A percentile compares a stretch with the other conserved stretches of the same genome.
Evolutionary conservation across 495 filamentous ascomycete species (phyloP).

Genomic region (Elaphomyces granulatus): DNA sequence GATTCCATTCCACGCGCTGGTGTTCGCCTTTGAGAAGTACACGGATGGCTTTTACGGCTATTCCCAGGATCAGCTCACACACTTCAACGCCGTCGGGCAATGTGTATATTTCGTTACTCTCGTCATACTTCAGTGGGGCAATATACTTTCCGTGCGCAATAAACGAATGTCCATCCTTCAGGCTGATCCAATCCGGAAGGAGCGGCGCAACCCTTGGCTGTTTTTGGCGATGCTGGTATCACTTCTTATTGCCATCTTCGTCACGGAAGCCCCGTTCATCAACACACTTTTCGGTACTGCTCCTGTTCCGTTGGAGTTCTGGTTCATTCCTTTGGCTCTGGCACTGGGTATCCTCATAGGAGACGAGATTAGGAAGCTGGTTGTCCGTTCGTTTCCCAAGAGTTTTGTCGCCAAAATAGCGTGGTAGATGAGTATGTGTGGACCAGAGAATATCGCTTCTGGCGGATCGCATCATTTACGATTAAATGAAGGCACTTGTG

Average conservation of each 20-base stretch:
- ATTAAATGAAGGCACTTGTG: too few relatives aligned
- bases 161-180: constrained; percentile 36
- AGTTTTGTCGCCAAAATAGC: constrained; percentile 28
- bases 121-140: constrained; percentile 35
- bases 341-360: constrained; percentile 34
- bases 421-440: constrained; percentile 33
- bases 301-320: constrained; percentile 34
- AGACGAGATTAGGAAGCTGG: constrained; percentile 35
- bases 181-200: constrained; percentile 34
- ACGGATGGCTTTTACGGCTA: constrained; percentile 36
- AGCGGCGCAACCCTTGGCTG: constrained; percentile 37
- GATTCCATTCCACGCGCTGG: constrained; percentile 28
- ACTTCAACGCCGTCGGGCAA: background rate
- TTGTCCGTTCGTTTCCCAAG: constrained; percentile 31
- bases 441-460: too few relatives aligned
- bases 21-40: constrained; percentile 35
- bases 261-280: constrained; percentile 35
- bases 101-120: constrained; percentile 18
- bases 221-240: constrained; percentile 27
- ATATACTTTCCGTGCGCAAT: constrained; percentile 35
- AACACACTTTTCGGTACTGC: constrained; percentile 35
- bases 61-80: constrained; percentile 21
- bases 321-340: constrained; percentile 35
- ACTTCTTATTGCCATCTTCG: constrained; percentile 36
- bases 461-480: too few relatives aligned